These are phyloP conservation scores for Metarhizium sp. DNA, from an alignment of 2,329 filamentous ascomycete genomes.

Conservation along the genomic window DNA sequence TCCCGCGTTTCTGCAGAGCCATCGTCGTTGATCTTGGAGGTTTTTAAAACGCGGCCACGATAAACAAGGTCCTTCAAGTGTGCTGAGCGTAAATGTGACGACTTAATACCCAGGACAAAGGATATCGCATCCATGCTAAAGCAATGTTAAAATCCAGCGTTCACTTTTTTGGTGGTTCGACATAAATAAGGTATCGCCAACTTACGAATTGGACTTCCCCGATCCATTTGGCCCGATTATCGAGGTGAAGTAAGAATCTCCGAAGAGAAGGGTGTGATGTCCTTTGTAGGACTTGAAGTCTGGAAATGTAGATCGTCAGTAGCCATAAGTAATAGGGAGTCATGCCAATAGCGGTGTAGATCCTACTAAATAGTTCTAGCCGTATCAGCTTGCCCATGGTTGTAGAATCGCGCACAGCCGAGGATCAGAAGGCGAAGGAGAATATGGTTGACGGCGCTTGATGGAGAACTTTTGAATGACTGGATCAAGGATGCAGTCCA, in stretches of 20 bases:
- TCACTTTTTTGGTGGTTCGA: not conserved
- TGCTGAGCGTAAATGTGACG: conserved; percentile 89
- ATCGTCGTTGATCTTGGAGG: conserved; percentile 86
- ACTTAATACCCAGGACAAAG: conserved; percentile 97
- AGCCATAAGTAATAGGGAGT: conserved; percentile 7
- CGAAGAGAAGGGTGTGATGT: conserved; percentile 87
- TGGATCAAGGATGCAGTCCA: not conserved
- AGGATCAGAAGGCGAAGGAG: not conserved
- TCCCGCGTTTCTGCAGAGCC: conserved; percentile 62
- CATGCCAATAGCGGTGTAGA: not conserved
- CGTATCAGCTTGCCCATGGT: conserved; percentile 94
- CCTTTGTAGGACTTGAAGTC: conserved; percentile 99
- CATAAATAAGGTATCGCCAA: conserved; percentile 11
- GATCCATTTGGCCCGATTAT: conserved; percentile 99
- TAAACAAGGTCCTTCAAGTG: conserved; percentile 94
- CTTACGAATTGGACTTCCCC: conserved; percentile 94
- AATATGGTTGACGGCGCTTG: not conserved
- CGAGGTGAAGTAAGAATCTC: conserved; percentile 97
- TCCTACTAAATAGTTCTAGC: conserved; percentile 84
- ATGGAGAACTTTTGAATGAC: not conserved
- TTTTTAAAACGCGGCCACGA: conserved; percentile 85
- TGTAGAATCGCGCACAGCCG: not conserved
- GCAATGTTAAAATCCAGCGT: not conserved
- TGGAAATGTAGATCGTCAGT: conserved; percentile 22
- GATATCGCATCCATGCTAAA: conserved; percentile 96